phyloP scores from a whole-genome alignment of 305 asterid species.

The Andrographis paniculata region DNA sequence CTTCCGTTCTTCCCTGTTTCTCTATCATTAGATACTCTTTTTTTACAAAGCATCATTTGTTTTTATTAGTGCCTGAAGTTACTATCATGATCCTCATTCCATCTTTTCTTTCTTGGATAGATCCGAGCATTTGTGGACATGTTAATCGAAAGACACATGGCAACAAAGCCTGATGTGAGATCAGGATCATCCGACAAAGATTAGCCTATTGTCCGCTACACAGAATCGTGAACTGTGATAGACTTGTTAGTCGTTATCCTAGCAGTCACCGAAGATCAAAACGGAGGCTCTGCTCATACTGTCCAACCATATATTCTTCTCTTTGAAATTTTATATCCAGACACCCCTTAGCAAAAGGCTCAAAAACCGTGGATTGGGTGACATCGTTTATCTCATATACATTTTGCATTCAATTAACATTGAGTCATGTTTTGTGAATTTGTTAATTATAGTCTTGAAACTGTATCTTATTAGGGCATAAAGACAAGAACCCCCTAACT shows the following conservation, averaged over 20 bases:
- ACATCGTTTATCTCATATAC: constrained; percentile 27
- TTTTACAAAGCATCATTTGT: constrained; percentile 5
- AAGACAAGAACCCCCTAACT: constrained; percentile 38
- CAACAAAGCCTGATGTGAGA: constrained; percentile 48
- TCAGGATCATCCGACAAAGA: constrained; percentile 35
- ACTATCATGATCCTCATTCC: constrained; percentile 15
- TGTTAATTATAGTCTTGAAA: constrained; percentile 29
- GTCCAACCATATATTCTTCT: constrained; percentile 14
- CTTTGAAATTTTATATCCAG: constrained; percentile 23
- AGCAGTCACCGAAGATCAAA: constrained; percentile 16
- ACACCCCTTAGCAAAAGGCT: constrained; percentile 34
- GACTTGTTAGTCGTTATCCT: constrained; percentile 17
- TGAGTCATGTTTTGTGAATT: constrained; percentile 37
- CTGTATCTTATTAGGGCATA: constrained; percentile 58
- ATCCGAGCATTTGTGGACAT: constrained; percentile 90
- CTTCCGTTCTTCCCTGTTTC: background rate
- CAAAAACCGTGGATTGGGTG: constrained; percentile 29
- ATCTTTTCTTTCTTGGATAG: constrained; percentile 32
- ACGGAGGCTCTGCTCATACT: constrained; percentile 21
- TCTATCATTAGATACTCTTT: constrained; percentile 5
- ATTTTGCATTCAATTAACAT: constrained; percentile 29
- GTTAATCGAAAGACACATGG: constrained; percentile 84
- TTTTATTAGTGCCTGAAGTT: constrained; percentile 14
- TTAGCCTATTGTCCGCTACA: constrained; percentile 17
- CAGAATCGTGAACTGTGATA: constrained; percentile 24